Percentiles rank a stretch among this genome's conserved stretches.
Evolutionary conservation across 116 monocot genomes (phyloP).

Genomic region (Trichopus zeylanicus): DNA sequence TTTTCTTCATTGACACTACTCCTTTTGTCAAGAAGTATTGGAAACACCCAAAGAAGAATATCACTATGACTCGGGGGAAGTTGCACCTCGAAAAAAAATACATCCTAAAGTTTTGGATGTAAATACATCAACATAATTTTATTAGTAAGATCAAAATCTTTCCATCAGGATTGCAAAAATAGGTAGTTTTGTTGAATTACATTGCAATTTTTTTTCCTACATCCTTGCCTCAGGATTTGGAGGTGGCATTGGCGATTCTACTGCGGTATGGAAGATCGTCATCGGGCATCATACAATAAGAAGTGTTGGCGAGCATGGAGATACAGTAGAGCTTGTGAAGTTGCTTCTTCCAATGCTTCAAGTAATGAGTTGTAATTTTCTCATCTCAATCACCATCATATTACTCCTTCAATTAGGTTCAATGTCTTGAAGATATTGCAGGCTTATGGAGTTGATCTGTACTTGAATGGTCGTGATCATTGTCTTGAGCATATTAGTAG

Average conservation of each 20-base stretch:
- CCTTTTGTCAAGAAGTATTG: conserved; percentile 28
- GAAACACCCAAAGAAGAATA: conserved; percentile 21
- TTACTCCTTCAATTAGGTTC: background rate
- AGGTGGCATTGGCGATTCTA: conserved; percentile 46
- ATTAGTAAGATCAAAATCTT: too few relatives aligned
- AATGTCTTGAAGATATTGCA: conserved; percentile 13
- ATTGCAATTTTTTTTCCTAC: background rate
- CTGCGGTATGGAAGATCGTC: conserved; percentile 70
- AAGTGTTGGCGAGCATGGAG: conserved; percentile 68
- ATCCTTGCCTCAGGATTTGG: conserved; percentile 39
- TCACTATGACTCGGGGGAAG: conserved; percentile 36
- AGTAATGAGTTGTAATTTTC: background rate
- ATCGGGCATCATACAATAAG: conserved; percentile 77
- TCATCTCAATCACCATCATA: background rate
- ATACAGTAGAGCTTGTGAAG: conserved; percentile 56
- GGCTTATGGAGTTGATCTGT: conserved; percentile 58
- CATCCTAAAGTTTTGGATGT: conserved; percentile 35
- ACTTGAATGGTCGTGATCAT: conserved; percentile 82
- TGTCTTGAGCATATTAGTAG: conserved; percentile 77
- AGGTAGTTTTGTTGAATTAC: background rate
- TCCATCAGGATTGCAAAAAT: too few relatives aligned
- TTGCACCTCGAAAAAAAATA: conserved; percentile 36
- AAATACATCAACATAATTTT: too few relatives aligned
- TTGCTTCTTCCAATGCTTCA: conserved; percentile 63
- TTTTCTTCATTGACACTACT: conserved; percentile 11